These are phyloP conservation scores for Tolypocladium inflatum DNA, from an alignment of 2,329 filamentous ascomycete species.

Conservation along the genomic window DNA sequence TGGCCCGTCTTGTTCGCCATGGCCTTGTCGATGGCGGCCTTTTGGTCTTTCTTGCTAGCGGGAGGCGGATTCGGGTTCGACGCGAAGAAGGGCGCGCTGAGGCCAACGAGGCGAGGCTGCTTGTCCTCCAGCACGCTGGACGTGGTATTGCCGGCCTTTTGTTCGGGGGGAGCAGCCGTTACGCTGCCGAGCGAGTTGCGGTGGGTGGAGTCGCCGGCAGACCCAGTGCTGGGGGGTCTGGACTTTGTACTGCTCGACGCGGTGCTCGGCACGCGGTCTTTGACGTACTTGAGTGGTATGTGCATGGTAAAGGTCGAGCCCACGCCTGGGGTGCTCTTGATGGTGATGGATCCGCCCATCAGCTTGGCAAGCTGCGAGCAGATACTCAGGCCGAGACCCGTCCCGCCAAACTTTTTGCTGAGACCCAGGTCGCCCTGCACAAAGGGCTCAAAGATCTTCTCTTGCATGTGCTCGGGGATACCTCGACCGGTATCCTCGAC, in stretches of 20 bases:
- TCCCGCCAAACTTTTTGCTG: slow-evolving; percentile 84
- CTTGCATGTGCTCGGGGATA: slow-evolving; percentile 67
- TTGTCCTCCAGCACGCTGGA: slow-evolving; percentile 9
- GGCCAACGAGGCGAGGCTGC: slow-evolving; percentile 72
- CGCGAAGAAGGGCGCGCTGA: slow-evolving; percentile 75
- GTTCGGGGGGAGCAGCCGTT: slow-evolving; percentile 1
- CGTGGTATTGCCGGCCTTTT: slow-evolving; percentile 5
- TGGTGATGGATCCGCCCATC: slow-evolving; percentile 69
- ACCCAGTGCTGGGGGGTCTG: slow-evolving; percentile 35
- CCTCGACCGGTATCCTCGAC: slow-evolving; percentile 83
- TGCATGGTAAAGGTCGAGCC: slow-evolving; percentile 77
- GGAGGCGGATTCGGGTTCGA: slow-evolving; percentile 25
- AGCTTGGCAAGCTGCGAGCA: slow-evolving; percentile 76
- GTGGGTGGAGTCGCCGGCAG: slow-evolving; percentile 27
- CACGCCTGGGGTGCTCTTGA: slow-evolving; percentile 61
- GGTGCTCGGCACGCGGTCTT: slow-evolving; percentile 45
- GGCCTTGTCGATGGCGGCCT: slow-evolving; percentile 55
- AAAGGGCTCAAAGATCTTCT: slow-evolving; percentile 87
- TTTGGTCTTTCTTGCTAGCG: slow-evolving; percentile 44
- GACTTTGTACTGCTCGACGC: slow-evolving; percentile 45
- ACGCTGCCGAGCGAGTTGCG: slow-evolving; percentile 14
- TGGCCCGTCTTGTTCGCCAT: slow-evolving; percentile 49
- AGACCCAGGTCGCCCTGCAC: slow-evolving; percentile 85
- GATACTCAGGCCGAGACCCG: slow-evolving; percentile 79
- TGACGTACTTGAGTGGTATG: slow-evolving; percentile 70